Evolutionary conservation across 2,329 filamentous ascomycete genomes (phyloP).

Genomic region (Fonsecaea nubica): DNA sequence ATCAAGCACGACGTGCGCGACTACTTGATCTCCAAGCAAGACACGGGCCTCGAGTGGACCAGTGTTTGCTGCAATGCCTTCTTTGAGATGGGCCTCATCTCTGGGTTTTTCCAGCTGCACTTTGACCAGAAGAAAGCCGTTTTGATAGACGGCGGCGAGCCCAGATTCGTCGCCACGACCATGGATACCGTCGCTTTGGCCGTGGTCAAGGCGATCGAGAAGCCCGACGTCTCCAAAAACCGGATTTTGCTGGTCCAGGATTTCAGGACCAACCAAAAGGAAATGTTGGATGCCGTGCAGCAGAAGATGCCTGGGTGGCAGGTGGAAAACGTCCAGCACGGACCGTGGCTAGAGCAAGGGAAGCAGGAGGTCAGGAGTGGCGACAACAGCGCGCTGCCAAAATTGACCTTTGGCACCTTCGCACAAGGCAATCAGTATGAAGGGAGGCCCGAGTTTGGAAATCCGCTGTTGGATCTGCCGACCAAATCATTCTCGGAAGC

Average conservation of each 20-base stretch:
- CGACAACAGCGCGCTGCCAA: slow-evolving; percentile 30
- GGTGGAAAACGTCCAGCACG: slow-evolving; percentile 25
- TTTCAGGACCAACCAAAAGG: slow-evolving; percentile 54
- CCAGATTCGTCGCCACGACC: slow-evolving; percentile 56
- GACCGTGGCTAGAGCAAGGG: slow-evolving; percentile 26
- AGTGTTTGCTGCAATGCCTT: slow-evolving; percentile 47
- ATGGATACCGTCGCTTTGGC: slow-evolving; percentile 56
- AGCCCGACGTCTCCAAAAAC: slow-evolving; percentile 63
- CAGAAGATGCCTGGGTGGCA: slow-evolving; percentile 30
- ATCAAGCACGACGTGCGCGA: slow-evolving; percentile 45
- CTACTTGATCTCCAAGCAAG: slow-evolving; percentile 39
- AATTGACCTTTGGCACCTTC: slow-evolving; percentile 32
- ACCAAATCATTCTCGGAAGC: slow-evolving; percentile 30
- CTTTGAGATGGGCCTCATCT: slow-evolving; percentile 46
- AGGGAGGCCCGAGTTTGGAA: slow-evolving; percentile 25
- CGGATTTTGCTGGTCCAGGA: slow-evolving; percentile 56
- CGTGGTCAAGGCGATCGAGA: slow-evolving; percentile 56
- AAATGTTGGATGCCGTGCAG: slow-evolving; percentile 44
- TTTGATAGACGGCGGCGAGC: slow-evolving; percentile 58
- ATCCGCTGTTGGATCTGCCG: slow-evolving; percentile 28
- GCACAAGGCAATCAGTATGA: slow-evolving; percentile 26
- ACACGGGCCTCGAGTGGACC: slow-evolving; percentile 39
- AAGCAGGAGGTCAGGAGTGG: slow-evolving; percentile 24
- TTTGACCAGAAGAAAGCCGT: slow-evolving; percentile 52
- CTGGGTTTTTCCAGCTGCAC: slow-evolving; percentile 55